phyloP scores from a whole-genome alignment of 495 filamentous ascomycete species.

The Gamarada debralockiae region DNA sequence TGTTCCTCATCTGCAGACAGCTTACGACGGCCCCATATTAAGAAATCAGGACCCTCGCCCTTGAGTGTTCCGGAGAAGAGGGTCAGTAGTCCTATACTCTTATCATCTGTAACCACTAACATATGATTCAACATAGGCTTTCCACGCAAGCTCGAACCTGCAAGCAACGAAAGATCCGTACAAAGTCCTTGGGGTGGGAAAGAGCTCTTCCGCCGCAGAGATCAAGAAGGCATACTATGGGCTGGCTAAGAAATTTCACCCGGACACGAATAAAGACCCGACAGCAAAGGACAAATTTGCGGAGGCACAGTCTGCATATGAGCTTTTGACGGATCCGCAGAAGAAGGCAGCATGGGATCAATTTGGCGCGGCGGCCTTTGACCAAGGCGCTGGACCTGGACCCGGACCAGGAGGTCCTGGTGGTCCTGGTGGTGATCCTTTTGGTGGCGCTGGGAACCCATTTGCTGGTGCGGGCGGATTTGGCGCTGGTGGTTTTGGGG shows the following conservation, averaged over 20 bases:
- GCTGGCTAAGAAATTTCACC: constrained; percentile 96
- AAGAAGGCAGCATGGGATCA: constrained; percentile 90
- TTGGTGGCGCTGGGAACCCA: constrained; percentile 53
- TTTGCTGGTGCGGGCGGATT: constrained; percentile 49
- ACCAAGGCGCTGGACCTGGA: constrained; percentile 69
- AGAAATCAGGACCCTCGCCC: not conserved
- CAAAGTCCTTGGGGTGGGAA: constrained; percentile 76
- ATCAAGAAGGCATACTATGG: constrained; percentile 99
- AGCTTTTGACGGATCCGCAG: constrained; percentile 83
- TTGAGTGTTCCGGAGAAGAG: not conserved
- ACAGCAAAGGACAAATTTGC: constrained; percentile 89
- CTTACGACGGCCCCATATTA: not conserved
- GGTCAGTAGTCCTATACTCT: not conserved
- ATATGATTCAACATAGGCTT: constrained; percentile 44
- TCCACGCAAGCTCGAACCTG: constrained; percentile 66
- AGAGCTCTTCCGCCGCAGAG: constrained; percentile 72
- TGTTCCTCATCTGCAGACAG: constrained; percentile 12
- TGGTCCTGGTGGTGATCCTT: constrained; percentile 50
- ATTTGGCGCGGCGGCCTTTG: constrained; percentile 85
- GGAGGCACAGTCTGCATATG: constrained; percentile 89
- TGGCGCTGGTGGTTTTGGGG: constrained; percentile 59
- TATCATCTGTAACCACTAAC: not conserved
- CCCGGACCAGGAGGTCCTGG: constrained; percentile 50
- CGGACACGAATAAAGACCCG: constrained; percentile 94
- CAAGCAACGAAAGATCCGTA: constrained; percentile 75